These are phyloP conservation scores for Solanum pennellii DNA, from an alignment of 257 asterid genomes.

Conservation along the genomic window DNA sequence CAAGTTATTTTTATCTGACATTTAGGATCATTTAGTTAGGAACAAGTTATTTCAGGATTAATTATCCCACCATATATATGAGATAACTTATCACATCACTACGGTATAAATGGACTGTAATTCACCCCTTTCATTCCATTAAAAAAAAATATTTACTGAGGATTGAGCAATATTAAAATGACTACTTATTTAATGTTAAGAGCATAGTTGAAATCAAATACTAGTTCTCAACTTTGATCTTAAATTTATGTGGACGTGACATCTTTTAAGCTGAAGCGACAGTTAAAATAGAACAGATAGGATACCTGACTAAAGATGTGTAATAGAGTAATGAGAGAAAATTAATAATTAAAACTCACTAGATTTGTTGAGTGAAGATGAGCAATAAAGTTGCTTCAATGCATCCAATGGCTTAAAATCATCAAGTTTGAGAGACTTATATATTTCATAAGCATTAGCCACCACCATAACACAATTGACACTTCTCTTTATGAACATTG, in stretches of 20 bases:
- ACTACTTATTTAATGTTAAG: neutral
- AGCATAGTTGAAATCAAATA: neutral
- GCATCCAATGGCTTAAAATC: slow-evolving; percentile 14
- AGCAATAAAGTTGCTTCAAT: slow-evolving; percentile 2
- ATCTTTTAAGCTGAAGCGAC: neutral
- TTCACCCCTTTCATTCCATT: neutral
- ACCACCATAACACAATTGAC: slow-evolving; percentile 20
- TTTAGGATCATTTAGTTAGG: neutral
- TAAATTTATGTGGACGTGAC: neutral
- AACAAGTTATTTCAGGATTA: too few species aligned
- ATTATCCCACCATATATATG: too few species aligned
- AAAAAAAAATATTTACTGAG: neutral
- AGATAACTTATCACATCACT: too few species aligned
- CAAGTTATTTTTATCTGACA: neutral
- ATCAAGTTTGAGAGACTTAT: slow-evolving; percentile 1
- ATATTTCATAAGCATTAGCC: slow-evolving; percentile 15
- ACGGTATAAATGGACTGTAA: neutral
- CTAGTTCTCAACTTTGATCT: neutral
- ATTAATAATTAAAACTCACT: neutral
- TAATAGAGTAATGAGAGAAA: neutral
- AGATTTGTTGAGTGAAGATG: slow-evolving; percentile 1
- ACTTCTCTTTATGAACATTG: neutral
- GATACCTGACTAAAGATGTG: neutral
- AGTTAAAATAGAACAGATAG: neutral
- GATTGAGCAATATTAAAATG: neutral